Base-by-base conservation (phyloP, 225 moss, liverwort and hornwort genomes). In the Marchantia polymorpha region DNA sequence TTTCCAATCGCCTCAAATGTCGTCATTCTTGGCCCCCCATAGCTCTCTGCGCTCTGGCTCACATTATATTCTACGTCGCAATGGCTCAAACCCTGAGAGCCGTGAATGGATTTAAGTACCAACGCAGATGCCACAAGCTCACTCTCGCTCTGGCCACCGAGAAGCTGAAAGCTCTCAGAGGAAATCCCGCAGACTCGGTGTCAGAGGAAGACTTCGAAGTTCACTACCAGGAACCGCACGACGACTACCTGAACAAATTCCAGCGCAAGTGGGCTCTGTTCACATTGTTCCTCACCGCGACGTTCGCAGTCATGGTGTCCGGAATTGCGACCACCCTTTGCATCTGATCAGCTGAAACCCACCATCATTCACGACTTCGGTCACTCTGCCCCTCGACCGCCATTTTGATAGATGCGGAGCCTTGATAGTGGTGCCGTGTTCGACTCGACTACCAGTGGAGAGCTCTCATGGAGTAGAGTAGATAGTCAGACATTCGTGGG, bases 51-150 rank as follows among this genome's bases (percentile, higher is more conserved):
- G 75, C 70, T 50, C 76, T 76, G 7, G 82, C 82, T 50, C 58
- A 77, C 54, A 29, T 77, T 54, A 82, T 82, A 30, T 82, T 82
- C 54, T 82, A 82, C 77, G 64, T 82, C 60, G 82, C 82, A 48
- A 82, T 82, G 82, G 76, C 82, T 22, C 82, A 82, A 70, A 82
- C 82, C 10, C 22, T 82, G 56, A 82, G 82, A 77, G 82, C 77
- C n/a, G 54, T 82, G 9, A 82, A 82, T 16, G 82, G 82, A 6
- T 82, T 82, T 69, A 82, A 82, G 82, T 82, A 82, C 20, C 82
- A 82, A 27, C 75, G 82, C 27, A 39, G 82, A 59, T 82, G 82
- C 55, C 82, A 82, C 67, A 82, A 82, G 46, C 82, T 82, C 19
- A 82, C 82, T n/a, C 69, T 82, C 12, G 82, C 74, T 26, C 48